A percentile compares a stretch with the other conserved stretches of the same genome.
Evolutionary conservation across 2,329 filamentous ascomycete species (phyloP).

Genomic region (Fusarium continuum): DNA sequence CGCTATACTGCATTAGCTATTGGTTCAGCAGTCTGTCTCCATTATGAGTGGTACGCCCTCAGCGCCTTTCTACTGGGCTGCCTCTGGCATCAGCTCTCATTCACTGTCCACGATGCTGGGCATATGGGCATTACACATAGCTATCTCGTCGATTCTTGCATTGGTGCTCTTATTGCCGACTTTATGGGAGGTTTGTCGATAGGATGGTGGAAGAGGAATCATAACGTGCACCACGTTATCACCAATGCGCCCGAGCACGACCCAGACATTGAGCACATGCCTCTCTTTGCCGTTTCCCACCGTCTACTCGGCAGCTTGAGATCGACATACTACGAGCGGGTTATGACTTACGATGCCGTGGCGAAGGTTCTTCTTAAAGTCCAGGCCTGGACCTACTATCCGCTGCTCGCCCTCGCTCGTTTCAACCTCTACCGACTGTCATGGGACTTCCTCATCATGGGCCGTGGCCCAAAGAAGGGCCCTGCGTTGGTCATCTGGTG

Average conservation of each 20-base stretch:
- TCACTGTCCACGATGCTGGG: constrained; percentile 92
- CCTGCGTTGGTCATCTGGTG: constrained; percentile 85
- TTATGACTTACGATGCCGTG: constrained; percentile 81
- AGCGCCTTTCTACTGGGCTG: constrained; percentile 80
- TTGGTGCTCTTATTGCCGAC: constrained; percentile 91
- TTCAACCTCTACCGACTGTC: constrained; percentile 89
- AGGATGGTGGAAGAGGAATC: constrained; percentile 97
- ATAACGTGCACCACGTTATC: constrained; percentile 96
- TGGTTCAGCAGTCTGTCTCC: constrained; percentile 68
- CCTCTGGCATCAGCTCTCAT: constrained; percentile 95
- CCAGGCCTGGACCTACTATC: constrained; percentile 86
- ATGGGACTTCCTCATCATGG: constrained; percentile 77
- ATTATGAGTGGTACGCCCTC: constrained; percentile 70
- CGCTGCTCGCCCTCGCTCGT: constrained; percentile 80
- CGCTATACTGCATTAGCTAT: constrained; percentile 75
- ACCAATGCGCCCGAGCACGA: constrained; percentile 96
- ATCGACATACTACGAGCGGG: constrained; percentile 83
- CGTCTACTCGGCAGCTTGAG: constrained; percentile 77
- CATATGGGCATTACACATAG: constrained; percentile 98
- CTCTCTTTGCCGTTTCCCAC: constrained; percentile 87
- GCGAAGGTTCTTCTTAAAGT: constrained; percentile 75
- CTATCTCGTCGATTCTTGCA: constrained; percentile 82
- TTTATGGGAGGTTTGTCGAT: constrained; percentile 89
- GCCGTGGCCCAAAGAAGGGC: constrained; percentile 76
- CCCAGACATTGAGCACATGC: constrained; percentile 92